Conservation (phyloP, 768 basidiomycete species). For the Chalciporus sphaerocephalus region DNA sequence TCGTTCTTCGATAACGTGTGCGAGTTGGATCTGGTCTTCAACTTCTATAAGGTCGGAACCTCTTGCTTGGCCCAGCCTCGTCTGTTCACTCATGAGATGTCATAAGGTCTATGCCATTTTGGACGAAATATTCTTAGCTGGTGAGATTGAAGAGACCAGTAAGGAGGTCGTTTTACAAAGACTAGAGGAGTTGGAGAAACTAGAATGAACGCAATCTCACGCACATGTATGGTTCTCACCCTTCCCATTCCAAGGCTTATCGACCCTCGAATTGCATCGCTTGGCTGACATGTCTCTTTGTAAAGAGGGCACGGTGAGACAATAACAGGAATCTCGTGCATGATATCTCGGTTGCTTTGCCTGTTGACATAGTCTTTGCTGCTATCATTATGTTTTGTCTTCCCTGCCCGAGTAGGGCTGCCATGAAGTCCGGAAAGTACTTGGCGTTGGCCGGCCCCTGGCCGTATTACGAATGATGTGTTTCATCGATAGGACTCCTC, state of each 20-base stretch:
- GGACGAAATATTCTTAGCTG: constrained; percentile 97
- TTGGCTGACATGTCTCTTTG: constrained; percentile 11
- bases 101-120: constrained; percentile 91
- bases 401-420: too few species aligned
- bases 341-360: background rate
- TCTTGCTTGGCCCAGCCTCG: constrained; percentile 1
- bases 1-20: constrained; percentile 99
- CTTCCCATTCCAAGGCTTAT: constrained; percentile 6
- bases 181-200: constrained; percentile 88
- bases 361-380: background rate
- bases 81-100: background rate
- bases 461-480: background rate
- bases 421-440: background rate
- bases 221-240: constrained; percentile 7
- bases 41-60: constrained; percentile 83
- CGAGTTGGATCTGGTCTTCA: constrained; percentile 96
- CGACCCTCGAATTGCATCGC: constrained; percentile 5
- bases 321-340: background rate
- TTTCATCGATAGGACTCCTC: background rate
- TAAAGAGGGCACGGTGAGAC: background rate
- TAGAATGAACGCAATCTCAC: constrained; percentile 52
- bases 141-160: constrained; percentile 97
- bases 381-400: too few species aligned
- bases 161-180: constrained; percentile 92
- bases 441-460: background rate